These are phyloP conservation scores for Geotrichum armillariae DNA, from an alignment of 1,139 yeast species.

Conservation along the genomic window DNA sequence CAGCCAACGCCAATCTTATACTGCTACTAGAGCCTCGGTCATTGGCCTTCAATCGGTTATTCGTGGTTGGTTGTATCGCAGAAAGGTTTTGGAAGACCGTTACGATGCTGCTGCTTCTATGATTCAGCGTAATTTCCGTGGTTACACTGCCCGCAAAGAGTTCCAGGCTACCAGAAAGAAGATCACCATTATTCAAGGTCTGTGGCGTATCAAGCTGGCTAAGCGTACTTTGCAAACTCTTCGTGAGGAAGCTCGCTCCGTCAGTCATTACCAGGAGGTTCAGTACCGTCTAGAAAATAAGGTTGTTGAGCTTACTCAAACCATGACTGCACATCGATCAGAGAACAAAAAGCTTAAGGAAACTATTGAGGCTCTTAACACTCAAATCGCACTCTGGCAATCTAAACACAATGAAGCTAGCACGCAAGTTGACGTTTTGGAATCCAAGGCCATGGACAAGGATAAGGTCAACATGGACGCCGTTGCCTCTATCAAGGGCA, in stretches of 20 bases:
- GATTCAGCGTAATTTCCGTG: conserved; percentile 71
- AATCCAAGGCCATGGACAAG: conserved; percentile 57
- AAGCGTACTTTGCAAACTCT: conserved; percentile 59
- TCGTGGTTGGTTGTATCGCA: conserved; percentile 66
- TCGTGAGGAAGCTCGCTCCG: conserved; percentile 86
- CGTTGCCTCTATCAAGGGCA: conserved; percentile 48
- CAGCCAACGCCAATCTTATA: conserved; percentile 51
- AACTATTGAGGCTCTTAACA: conserved; percentile 55
- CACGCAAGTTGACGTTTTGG: conserved; percentile 31
- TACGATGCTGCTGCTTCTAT: conserved; percentile 64
- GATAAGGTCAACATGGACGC: conserved; percentile 54
- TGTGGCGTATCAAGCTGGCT: conserved; percentile 77
- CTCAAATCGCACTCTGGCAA: conserved; percentile 39
- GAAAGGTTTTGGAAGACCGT: conserved; percentile 48
- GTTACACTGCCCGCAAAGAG: conserved; percentile 51
- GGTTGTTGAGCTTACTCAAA: conserved; percentile 90
- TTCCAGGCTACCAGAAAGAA: conserved; percentile 49
- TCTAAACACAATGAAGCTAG: conserved; percentile 35
- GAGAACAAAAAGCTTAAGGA: conserved; percentile 73
- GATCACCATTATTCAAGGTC: conserved; percentile 72
- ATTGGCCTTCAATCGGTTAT: conserved; percentile 63
- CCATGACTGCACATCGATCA: conserved; percentile 70
- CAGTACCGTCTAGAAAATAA: conserved; percentile 93
- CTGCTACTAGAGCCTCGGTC: conserved; percentile 50
- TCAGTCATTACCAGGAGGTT: conserved; percentile 84